Percentiles rank a stretch among this genome's conserved stretches.
Conservation (phyloP, 768 basidiomycete genomes). For the Leucocoprinus sp. region DNA sequence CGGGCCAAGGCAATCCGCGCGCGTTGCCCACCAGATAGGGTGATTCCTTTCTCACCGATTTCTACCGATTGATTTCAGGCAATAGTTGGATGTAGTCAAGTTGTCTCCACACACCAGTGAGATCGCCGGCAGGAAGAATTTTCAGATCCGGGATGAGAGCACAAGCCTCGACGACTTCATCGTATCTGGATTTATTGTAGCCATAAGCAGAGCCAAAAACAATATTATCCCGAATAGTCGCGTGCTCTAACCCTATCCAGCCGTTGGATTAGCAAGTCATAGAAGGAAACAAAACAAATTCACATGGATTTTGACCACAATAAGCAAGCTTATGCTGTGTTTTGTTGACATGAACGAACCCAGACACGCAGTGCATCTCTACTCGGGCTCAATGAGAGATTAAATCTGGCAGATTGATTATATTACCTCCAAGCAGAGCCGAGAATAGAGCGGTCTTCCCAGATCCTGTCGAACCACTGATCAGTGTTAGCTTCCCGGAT, state of each 20-base stretch:
- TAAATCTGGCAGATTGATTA: conserved; percentile 1
- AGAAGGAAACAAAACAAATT: conserved; percentile 12
- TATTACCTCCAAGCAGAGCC: conserved; percentile 59
- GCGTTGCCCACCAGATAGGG: conserved; percentile 65
- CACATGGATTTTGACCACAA: conserved; percentile 60
- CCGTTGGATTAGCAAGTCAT: not conserved
- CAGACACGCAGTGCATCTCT: conserved; percentile 57
- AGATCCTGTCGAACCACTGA: conserved; percentile 60
- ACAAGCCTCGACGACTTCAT: conserved; percentile 64
- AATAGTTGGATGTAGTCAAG: not conserved
- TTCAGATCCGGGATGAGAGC: conserved; percentile 63
- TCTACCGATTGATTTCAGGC: conserved; percentile 26
- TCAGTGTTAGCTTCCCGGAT: conserved; percentile 43
- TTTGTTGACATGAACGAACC: conserved; percentile 49
- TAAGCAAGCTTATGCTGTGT: conserved; percentile 54
- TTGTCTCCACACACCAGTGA: conserved; percentile 44
- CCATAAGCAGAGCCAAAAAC: conserved; percentile 57
- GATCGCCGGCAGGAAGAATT: conserved; percentile 68
- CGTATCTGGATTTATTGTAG: conserved; percentile 57
- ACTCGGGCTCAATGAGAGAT: not conserved
- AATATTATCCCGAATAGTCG: conserved; percentile 76
- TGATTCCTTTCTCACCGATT: conserved; percentile 78
- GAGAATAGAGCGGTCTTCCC: conserved; percentile 61
- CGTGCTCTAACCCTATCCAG: conserved; percentile 62
- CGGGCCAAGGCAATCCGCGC: conserved; percentile 72